Base-by-base conservation (phyloP, 306 rosid species). In the Quercus parvula region DNA sequence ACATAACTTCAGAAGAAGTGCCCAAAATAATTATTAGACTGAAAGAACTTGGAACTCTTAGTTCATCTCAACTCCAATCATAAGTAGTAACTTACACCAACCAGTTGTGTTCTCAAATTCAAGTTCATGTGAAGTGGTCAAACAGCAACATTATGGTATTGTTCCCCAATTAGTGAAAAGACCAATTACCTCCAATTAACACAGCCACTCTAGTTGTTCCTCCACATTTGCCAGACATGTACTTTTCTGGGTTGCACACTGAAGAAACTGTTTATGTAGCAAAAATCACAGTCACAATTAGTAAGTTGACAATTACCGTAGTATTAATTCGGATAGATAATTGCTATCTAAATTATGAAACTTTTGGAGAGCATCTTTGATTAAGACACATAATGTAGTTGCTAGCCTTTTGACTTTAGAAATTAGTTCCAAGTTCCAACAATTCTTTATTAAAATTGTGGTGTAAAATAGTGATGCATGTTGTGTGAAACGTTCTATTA, bases 191-290 rank as follows among this genome's bases (percentile, higher is more conserved):
- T 90, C 97, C 99, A 51, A 94, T 81, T 64, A 95, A 84, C 76
- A 87, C 81, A 66, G 90, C 80, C 71, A 91, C 72, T 80, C 92
- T 85, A 8, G 89, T 69, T 62, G 82, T 70, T 64, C 92, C 92
- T 85, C 97, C 94, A 56, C 99, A 95, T 84, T 86, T 67, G 54
- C 91, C 91, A 25, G 90, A 86, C 77, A 90, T 51, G 88, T 87
- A 92, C 81, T 75, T 91, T 1, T 79, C 76, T 4, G 94, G 86
- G 83, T 54, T 80, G 92, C 99, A 92, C 46, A 71, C 58, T 28
- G 82, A 33, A 30, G 87, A 79, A 49, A 33, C 97, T 92, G 93
- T 78, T 82, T 56, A 57, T 70, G 77, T 3, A 28, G 5, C 82
- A 81, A 73, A 67, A 78, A 69, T 86, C 78, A 87, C 70, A 54